These are phyloP conservation scores for Cardamine occulta DNA, from an alignment of 345 rosid species.

Conservation along the genomic window DNA sequence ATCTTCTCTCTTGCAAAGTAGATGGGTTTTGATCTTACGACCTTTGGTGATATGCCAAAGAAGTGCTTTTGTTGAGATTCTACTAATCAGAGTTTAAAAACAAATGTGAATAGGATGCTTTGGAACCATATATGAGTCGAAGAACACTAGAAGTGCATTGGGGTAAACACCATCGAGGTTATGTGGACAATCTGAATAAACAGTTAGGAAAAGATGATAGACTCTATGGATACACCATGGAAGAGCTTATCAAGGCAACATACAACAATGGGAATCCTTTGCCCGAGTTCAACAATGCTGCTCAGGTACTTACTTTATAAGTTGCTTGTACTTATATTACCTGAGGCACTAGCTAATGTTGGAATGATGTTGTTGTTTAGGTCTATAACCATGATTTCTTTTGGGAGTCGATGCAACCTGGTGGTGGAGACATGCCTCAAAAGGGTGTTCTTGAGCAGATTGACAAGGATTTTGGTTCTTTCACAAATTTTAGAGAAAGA, in stretches of 20 bases:
- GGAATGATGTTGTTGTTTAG: slow-evolving; percentile 40
- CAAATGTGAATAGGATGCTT: slow-evolving; percentile 63
- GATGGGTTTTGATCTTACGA: neutral
- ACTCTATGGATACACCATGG: slow-evolving; percentile 80
- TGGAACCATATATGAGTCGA: slow-evolving; percentile 87
- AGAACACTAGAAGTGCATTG: slow-evolving; percentile 76
- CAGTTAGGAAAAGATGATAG: slow-evolving; percentile 62
- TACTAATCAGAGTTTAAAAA: neutral
- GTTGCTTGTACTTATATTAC: slow-evolving; percentile 11
- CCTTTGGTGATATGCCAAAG: slow-evolving; percentile 3
- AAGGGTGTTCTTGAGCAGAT: slow-evolving; percentile 88
- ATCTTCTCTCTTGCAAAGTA: slow-evolving; percentile 1
- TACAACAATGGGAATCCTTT: slow-evolving; percentile 88
- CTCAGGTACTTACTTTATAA: slow-evolving; percentile 53
- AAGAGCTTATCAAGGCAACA: slow-evolving; percentile 79
- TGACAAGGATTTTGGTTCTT: slow-evolving; percentile 92
- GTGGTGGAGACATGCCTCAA: slow-evolving; percentile 76
- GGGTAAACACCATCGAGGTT: slow-evolving; percentile 71
- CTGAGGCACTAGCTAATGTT: neutral
- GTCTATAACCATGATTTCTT: slow-evolving; percentile 97
- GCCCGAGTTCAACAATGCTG: slow-evolving; percentile 84
- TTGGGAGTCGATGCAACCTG: slow-evolving; percentile 99
- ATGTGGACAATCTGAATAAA: slow-evolving; percentile 74
- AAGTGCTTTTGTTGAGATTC: neutral
- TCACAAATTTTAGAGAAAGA: slow-evolving; percentile 73